Percentiles rank a stretch among this genome's conserved stretches.
Conservation (phyloP, 106 monocot species). For the Hemerocallis citrina region DNA sequence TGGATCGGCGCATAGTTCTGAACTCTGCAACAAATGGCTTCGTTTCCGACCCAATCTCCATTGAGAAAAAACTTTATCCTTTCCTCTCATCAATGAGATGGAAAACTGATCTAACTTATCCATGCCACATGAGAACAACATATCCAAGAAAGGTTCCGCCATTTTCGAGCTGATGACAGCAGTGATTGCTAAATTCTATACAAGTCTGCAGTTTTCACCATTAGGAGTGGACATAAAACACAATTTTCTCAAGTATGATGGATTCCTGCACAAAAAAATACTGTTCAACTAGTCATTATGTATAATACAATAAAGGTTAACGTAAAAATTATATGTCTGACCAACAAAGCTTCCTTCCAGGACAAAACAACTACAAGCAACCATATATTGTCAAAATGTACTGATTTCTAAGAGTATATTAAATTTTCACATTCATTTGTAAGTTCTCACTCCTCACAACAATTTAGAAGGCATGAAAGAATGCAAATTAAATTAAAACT, state of each 20-base stretch:
- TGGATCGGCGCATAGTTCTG: constrained; percentile 46
- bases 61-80: constrained; percentile 78
- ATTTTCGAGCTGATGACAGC: constrained; percentile 67
- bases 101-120: constrained; percentile 41
- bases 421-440: neutral
- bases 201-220: constrained; percentile 96
- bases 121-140: constrained; percentile 65
- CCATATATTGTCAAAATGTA: neutral
- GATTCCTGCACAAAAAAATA: constrained; percentile 63
- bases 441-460: neutral
- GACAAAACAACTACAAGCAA: neutral
- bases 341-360: neutral
- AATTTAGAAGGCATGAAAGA: too few species aligned
- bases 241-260: constrained; percentile 86
- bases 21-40: constrained; percentile 47
- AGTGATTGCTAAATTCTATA: constrained; percentile 79
- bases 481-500: neutral
- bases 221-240: constrained; percentile 94
- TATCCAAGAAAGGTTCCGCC: constrained; percentile 36
- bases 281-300: neutral
- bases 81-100: constrained; percentile 18
- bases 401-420: neutral
- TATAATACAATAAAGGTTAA: neutral
- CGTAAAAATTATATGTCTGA: neutral
- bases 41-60: constrained; percentile 77